These are phyloP conservation scores for Calonectria pteridis DNA, from an alignment of 2,329 filamentous ascomycete genomes.

Conservation along the genomic window DNA sequence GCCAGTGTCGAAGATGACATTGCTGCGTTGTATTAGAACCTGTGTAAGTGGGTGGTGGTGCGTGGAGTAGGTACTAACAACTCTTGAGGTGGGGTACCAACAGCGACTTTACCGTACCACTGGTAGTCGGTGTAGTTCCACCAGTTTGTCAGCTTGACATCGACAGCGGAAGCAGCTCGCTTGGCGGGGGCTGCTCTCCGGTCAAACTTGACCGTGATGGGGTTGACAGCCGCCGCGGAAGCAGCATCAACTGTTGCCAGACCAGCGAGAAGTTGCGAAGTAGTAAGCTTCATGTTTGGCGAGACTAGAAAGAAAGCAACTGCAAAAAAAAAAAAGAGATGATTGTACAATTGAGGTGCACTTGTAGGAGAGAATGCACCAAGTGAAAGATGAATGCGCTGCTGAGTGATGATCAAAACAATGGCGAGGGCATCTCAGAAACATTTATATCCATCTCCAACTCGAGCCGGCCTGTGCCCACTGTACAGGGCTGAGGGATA, in stretches of 20 bases:
- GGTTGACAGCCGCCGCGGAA: neutral
- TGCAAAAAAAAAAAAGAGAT: too few species aligned
- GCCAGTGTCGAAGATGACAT: slow-evolving; percentile 50
- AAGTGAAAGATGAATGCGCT: neutral
- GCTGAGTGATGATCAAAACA: neutral
- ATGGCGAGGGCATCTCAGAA: neutral
- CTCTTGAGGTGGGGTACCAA: slow-evolving; percentile 41
- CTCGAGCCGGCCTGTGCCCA: neutral
- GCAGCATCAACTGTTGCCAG: slow-evolving; percentile 2
- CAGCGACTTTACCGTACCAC: slow-evolving; percentile 35
- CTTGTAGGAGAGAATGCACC: neutral
- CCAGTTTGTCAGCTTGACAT: slow-evolving; percentile 32
- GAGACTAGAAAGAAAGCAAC: neutral
- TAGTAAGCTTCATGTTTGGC: slow-evolving; percentile 12
- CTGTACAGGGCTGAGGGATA: slow-evolving; percentile 8
- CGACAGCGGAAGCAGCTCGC: slow-evolving; percentile 13
- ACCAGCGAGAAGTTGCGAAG: slow-evolving; percentile 1
- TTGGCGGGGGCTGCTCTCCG: neutral
- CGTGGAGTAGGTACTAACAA: slow-evolving; percentile 41
- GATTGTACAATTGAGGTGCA: neutral
- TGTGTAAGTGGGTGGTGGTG: too few species aligned
- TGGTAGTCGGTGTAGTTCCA: slow-evolving; percentile 29
- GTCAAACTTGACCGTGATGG: slow-evolving; percentile 22
- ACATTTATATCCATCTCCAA: slow-evolving; percentile 14
- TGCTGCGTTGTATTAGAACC: slow-evolving; percentile 32